Evolutionary conservation across 2,329 filamentous ascomycete genomes (phyloP).

Genomic region (Colletotrichum plurivorum): DNA sequence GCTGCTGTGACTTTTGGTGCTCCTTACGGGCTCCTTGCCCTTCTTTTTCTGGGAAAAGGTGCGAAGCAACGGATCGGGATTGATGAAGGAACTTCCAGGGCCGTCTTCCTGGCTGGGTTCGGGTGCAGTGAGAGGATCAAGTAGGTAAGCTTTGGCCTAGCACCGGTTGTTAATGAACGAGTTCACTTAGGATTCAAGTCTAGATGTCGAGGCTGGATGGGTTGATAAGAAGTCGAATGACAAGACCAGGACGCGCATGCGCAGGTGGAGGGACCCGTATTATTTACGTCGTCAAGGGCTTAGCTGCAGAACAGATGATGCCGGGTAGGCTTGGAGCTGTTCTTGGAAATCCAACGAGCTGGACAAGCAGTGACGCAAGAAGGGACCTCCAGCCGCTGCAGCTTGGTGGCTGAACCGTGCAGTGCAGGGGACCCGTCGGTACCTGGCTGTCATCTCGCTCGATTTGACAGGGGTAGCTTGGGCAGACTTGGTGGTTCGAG

Average conservation of each 20-base stretch:
- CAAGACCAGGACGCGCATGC: slow-evolving; percentile 28
- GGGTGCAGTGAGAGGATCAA: slow-evolving; percentile 78
- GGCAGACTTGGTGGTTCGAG: slow-evolving; percentile 13
- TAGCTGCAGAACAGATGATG: slow-evolving; percentile 34
- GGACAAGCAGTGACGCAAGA: slow-evolving; percentile 40
- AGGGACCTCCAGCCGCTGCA: slow-evolving; percentile 23
- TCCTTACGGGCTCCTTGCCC: slow-evolving; percentile 29
- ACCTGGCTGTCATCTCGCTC: slow-evolving; percentile 28
- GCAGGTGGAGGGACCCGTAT: slow-evolving; percentile 37
- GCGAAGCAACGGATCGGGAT: slow-evolving; percentile 44
- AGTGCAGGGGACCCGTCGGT: slow-evolving; percentile 28
- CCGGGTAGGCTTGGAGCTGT: slow-evolving; percentile 29
- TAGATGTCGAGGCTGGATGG: background rate
- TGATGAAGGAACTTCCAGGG: slow-evolving; percentile 70
- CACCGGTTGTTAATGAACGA: slow-evolving; percentile 6
- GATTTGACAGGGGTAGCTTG: slow-evolving; percentile 32
- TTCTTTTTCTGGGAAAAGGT: slow-evolving; percentile 45
- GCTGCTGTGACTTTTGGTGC: slow-evolving; percentile 30
- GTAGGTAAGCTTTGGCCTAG: slow-evolving; percentile 76
- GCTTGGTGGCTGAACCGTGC: slow-evolving; percentile 34
- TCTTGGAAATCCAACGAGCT: slow-evolving; percentile 36
- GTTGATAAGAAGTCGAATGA: slow-evolving; percentile 12
- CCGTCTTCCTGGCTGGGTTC: slow-evolving; percentile 79
- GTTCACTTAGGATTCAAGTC: slow-evolving; percentile 2
- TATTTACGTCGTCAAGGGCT: slow-evolving; percentile 42